Conservation (phyloP, 805 yeast genomes). For the Candida insectalens region DNA sequence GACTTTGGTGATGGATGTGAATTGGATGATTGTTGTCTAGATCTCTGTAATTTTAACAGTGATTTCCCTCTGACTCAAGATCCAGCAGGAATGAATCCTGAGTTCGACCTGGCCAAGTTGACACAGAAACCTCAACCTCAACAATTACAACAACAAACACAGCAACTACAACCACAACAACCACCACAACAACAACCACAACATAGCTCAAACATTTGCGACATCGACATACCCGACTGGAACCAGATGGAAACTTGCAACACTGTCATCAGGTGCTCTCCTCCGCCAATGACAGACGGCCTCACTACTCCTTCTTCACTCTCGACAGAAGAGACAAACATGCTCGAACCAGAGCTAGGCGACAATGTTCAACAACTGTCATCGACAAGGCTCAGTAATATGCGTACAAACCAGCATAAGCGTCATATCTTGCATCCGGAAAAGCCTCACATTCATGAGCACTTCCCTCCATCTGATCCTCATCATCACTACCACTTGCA, state of each 20-base stretch:
- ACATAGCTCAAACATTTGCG: background rate
- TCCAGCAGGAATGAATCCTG: too few species aligned
- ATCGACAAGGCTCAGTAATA: constrained; percentile 4
- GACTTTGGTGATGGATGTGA: constrained; percentile 1
- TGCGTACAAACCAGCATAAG: background rate
- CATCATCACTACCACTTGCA: constrained; percentile 23
- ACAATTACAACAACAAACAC: background rate
- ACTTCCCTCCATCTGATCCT: constrained; percentile 2
- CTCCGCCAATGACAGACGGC: background rate
- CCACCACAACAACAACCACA: background rate
- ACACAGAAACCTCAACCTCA: too few species aligned
- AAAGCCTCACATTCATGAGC: constrained; percentile 2
- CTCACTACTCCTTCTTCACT: background rate
- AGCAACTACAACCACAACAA: background rate
- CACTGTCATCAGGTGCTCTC: constrained; percentile 1
- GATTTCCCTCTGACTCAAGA: background rate
- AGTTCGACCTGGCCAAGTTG: too few species aligned
- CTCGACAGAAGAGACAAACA: constrained; percentile 1
- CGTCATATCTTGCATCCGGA: background rate
- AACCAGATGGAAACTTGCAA: constrained; percentile 1
- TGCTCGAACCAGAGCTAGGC: constrained; percentile 4
- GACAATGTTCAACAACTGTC: background rate
- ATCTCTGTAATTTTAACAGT: constrained; percentile 4
- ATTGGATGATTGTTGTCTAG: constrained; percentile 4
- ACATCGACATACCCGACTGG: constrained; percentile 2